Evolutionary conservation across 2,329 filamentous ascomycete genomes (phyloP).

Genomic region (Ceratocystis colombiana): DNA sequence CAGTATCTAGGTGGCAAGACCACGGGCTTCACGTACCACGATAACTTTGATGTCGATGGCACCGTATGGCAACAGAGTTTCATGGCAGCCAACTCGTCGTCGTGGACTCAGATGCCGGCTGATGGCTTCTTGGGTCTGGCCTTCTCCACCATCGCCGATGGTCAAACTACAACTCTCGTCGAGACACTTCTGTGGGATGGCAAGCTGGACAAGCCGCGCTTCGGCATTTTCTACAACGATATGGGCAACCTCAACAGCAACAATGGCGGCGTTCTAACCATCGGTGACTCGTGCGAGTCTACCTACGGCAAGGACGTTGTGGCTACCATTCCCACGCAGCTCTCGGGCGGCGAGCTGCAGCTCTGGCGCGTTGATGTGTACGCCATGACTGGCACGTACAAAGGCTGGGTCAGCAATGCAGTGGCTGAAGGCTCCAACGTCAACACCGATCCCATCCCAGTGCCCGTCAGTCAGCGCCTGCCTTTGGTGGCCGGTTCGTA

Average conservation of each 20-base stretch:
- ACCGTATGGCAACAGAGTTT: slow-evolving; percentile 31
- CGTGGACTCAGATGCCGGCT: slow-evolving; percentile 30
- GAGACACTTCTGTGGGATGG: slow-evolving; percentile 31
- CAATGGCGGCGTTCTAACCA: slow-evolving; percentile 28
- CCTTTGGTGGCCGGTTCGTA: slow-evolving; percentile 16
- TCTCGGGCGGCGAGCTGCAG: slow-evolving; percentile 28
- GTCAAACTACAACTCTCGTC: slow-evolving; percentile 30
- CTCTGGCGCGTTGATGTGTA: slow-evolving; percentile 31
- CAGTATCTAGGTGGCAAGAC: slow-evolving; percentile 31
- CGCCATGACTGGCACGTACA: slow-evolving; percentile 26
- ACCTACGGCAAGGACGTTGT: slow-evolving; percentile 30
- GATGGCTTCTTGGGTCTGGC: slow-evolving; percentile 34
- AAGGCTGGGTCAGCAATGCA: slow-evolving; percentile 8
- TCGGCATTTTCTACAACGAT: slow-evolving; percentile 31
- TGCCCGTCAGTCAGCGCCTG: background rate
- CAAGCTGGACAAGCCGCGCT: slow-evolving; percentile 31
- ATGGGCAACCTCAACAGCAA: slow-evolving; percentile 24
- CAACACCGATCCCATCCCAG: slow-evolving; percentile 29
- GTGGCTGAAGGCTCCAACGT: slow-evolving; percentile 9
- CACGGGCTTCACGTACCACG: slow-evolving; percentile 29
- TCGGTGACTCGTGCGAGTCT: slow-evolving; percentile 32
- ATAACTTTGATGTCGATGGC: slow-evolving; percentile 28
- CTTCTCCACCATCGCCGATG: slow-evolving; percentile 32
- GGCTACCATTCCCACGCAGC: slow-evolving; percentile 26
- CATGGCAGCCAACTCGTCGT: slow-evolving; percentile 30